Evolutionary conservation across 108 stramenopile genomes (phyloP), one percentile per base, ranked within the genome.

Genomic region (Skeletonema grethae): DNA sequence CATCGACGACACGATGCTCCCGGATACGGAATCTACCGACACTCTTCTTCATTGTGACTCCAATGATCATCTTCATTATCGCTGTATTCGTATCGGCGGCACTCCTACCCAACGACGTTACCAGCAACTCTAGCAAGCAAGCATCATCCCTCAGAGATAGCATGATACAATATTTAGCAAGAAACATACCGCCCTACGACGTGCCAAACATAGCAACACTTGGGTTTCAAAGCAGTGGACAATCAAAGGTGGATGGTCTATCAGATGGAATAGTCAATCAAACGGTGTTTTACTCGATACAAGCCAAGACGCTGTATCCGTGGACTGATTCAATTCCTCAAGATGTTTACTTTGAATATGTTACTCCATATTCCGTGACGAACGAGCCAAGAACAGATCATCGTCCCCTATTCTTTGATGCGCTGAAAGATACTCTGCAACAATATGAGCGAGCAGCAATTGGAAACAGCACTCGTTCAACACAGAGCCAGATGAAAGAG

Each of bases 381-480:
- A 96, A 94, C 72, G 96, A 96, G 76, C 87, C 90, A 9, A 65
- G 96, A 18, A 85, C 85, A 28, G 86, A 94, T 75, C 89, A 89
- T 89, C 78, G 93, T 53, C 87, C 89, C 16, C 77, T 94, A 11
- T 43, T 95, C 2, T 77, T 85, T 31, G 39, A 87, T 48, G 80
- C 76, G 0, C 50, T 94, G 63, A 70, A 83, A 34, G 60, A 58
- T 0, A 46, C 41, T 48, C 31, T 85, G 11, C 59, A 60, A 22
- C 59, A 53, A 8, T 78, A 64, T 57, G 77, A 78, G 39, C 41
- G 65, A 34, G 58, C 4, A 70, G 12, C 13, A 58, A 65, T 13
- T 13, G 34, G 1, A 11, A 62, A 34, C 38, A 75, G 8, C 4
- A 34, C 31, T 24, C n/a, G 69, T 16, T 30, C 35, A 32, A 38